Evolutionary conservation across 2,329 filamentous ascomycete species (phyloP), one percentile per base, ranked within the genome.

Genomic region (Annulohypoxylon truncatum): DNA sequence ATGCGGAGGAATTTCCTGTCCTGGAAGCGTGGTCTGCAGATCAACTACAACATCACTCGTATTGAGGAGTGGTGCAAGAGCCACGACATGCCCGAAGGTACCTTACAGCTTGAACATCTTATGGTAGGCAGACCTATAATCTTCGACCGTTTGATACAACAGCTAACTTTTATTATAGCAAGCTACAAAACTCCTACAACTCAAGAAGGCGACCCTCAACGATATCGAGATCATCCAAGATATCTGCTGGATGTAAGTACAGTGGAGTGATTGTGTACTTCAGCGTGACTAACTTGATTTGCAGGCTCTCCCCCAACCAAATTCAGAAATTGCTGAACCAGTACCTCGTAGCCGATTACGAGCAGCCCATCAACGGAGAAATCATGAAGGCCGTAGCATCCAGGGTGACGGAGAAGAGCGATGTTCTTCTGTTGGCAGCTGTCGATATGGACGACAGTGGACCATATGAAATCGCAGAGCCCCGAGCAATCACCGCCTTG

Each of bases 21-120:
- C 0, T 99, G 96, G 96, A 99, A 99, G 85, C 93, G 96, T 79
- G 96, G 96, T 74, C 88, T 99, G 58, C 96, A 99, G 81, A 99
- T 99, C 83, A 99, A 99, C 83, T 99, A 99, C 85, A 99, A 99
- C 83, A 99, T 99, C 79, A 99, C 96, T 22, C 89, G 96, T 62
- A 99, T 99, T 69, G 96, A 99, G 80, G 96, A 99, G 82, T 99
- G 96, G 96, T 99, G 96, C 83, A 99, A 99, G 89, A 97, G 94
- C 77, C 96, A 99, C 79, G 96, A 98, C 74, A 98, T 99, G 95
- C 96, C 96, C 0, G 95, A 99, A 81, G 96, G 96, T 59, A 99
- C 95, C 28, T 86, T 99, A 56, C 95, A 98, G 82, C 87, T 99
- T 61, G 96, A 99, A 84, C 96, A 99, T 84, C 83, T 99, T 73